Evolutionary conservation across 2,329 filamentous ascomycete species (phyloP).

Genomic region (Epichloe typhina): DNA sequence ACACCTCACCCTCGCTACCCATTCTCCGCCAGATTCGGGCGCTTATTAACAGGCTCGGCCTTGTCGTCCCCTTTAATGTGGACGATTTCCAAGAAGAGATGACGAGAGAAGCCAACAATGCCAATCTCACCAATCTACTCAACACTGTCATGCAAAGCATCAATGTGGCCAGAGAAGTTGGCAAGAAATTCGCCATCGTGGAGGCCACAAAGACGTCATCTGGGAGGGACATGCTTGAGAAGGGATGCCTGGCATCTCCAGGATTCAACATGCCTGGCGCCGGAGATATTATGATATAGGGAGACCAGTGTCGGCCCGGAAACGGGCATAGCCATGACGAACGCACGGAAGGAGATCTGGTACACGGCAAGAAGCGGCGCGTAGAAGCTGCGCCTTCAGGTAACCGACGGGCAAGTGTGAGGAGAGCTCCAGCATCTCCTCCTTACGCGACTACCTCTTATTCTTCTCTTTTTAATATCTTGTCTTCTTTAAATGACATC

Average conservation of each 20-base stretch:
- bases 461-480: too few relatives aligned
- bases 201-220: slow-evolving; percentile 25
- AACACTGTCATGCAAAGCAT: slow-evolving; percentile 63
- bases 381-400: neutral
- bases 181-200: slow-evolving; percentile 56
- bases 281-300: slow-evolving; percentile 20
- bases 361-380: neutral
- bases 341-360: neutral
- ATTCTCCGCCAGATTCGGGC: slow-evolving; percentile 83
- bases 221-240: slow-evolving; percentile 8
- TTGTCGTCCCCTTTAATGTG: slow-evolving; percentile 60
- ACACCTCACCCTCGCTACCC: slow-evolving; percentile 44
- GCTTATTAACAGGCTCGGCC: slow-evolving; percentile 67
- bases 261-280: slow-evolving; percentile 15
- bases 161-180: slow-evolving; percentile 56
- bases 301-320: neutral
- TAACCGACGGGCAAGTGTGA: too few relatives aligned
- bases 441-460: too few relatives aligned
- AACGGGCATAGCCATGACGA: neutral
- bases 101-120: slow-evolving; percentile 69
- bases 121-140: slow-evolving; percentile 64
- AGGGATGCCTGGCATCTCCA: slow-evolving; percentile 11
- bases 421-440: too few relatives aligned
- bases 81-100: slow-evolving; percentile 57
- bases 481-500: too few relatives aligned